Evolutionary conservation across 2,329 filamentous ascomycete genomes (phyloP).

Genomic region (Xylaria polymorpha): DNA sequence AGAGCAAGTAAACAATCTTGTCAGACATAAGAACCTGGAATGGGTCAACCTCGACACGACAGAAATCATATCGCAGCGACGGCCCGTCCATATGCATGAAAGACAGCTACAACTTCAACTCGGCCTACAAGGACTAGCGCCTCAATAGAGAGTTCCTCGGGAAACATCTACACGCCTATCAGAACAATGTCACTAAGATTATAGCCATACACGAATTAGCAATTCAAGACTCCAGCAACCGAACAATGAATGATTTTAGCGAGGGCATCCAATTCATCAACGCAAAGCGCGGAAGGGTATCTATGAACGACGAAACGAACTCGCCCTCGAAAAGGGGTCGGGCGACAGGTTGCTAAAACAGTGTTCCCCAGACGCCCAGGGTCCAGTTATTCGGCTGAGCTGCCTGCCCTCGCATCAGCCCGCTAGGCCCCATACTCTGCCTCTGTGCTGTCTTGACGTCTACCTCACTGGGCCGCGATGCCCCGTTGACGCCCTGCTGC

Average conservation of each 20-base stretch:
- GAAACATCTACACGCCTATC: background rate
- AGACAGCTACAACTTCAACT: background rate
- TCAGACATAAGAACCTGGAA: too few species aligned
- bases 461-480: slow-evolving; percentile 68
- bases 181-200: background rate
- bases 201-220: too few species aligned
- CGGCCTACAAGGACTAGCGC: too few species aligned
- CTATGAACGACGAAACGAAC: slow-evolving; percentile 28
- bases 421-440: slow-evolving; percentile 72
- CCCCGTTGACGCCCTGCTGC: slow-evolving; percentile 72
- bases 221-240: background rate
- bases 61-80: too few species aligned
- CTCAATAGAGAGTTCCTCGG: too few species aligned
- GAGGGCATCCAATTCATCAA: slow-evolving; percentile 21
- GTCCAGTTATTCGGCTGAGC: slow-evolving; percentile 66
- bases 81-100: background rate
- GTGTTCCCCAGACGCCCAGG: slow-evolving; percentile 69
- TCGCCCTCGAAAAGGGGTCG: background rate
- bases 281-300: slow-evolving; percentile 33
- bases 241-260: background rate
- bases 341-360: slow-evolving; percentile 46
- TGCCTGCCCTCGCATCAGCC: slow-evolving; percentile 57
- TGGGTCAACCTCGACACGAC: too few species aligned
- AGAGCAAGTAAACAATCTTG: background rate
- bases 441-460: slow-evolving; percentile 66